Evolutionary conservation across 805 yeast genomes (phyloP).

Genomic region (Hanseniaspora clermontiae): DNA sequence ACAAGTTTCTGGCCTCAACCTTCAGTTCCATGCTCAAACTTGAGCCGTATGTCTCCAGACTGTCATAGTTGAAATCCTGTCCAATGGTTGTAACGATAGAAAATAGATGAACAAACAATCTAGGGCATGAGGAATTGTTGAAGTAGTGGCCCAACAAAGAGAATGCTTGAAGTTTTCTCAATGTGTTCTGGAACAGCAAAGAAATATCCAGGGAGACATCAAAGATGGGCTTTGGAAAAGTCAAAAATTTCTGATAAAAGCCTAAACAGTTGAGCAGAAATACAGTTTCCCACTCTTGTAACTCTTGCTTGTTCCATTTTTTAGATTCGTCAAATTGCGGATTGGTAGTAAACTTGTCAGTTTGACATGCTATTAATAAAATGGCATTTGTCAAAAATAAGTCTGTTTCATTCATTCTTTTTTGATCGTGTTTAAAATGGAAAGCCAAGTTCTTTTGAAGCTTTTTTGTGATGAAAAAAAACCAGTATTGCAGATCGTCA

Average conservation of each 20-base stretch:
- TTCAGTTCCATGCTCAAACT: conserved; percentile 3
- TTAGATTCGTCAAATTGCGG: background rate
- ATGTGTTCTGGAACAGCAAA: background rate
- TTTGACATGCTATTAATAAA: conserved; percentile 4
- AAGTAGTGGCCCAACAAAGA: conserved; percentile 5
- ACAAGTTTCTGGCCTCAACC: conserved; percentile 5
- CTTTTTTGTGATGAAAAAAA: background rate
- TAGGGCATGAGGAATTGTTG: conserved; percentile 5
- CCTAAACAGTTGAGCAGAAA: conserved; percentile 7
- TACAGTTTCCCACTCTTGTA: conserved; percentile 10
- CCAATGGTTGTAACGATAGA: conserved; percentile 6
- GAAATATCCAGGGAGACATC: background rate
- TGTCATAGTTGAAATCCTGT: conserved; percentile 7
- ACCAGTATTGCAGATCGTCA: background rate
- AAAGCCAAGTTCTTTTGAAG: background rate
- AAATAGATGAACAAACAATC: conserved; percentile 8
- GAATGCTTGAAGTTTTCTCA: conserved; percentile 9
- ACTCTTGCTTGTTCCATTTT: background rate
- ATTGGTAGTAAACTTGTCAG: background rate
- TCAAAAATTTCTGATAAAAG: conserved; percentile 12
- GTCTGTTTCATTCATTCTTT: conserved; percentile 1
- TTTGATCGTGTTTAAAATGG: conserved; percentile 1
- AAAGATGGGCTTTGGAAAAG: background rate
- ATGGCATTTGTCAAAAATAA: conserved; percentile 7
- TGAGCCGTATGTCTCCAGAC: background rate